A percentile compares a stretch with the other conserved stretches of the same genome.
These are phyloP conservation scores for Collybia nuda DNA, from an alignment of 768 basidiomycete genomes.

Conservation along the genomic window DNA sequence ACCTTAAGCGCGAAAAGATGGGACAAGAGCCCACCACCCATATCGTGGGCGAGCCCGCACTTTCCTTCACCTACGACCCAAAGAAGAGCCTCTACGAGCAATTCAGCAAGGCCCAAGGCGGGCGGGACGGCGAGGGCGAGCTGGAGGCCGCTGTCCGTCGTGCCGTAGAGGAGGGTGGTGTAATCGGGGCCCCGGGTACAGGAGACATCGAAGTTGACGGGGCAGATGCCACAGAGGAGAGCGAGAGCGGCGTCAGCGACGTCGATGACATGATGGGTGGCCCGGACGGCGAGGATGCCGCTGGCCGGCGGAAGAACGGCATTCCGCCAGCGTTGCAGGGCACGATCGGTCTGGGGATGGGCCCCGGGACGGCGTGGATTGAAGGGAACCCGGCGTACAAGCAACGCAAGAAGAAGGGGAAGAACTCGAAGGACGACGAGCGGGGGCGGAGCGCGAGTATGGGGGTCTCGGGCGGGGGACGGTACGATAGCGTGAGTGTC, in stretches of 20 bases:
- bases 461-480: conserved; percentile 8
- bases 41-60: conserved; percentile 74
- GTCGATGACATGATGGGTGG: conserved; percentile 18
- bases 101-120: conserved; percentile 54
- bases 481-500: conserved; percentile 19
- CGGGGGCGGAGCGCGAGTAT: conserved; percentile 28
- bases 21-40: conserved; percentile 83
- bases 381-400: conserved; percentile 90
- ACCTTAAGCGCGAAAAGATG: conserved; percentile 94
- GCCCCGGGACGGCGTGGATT: conserved; percentile 57
- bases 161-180: conserved; percentile 25
- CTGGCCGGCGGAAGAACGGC: conserved; percentile 5
- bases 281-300: conserved; percentile 13
- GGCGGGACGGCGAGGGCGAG: conserved; percentile 40
- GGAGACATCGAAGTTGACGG: conserved; percentile 14
- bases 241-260: conserved; percentile 21
- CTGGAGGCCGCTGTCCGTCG: conserved; percentile 33
- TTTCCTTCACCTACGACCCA: conserved; percentile 87
- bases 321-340: conserved; percentile 18
- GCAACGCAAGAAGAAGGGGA: conserved; percentile 76
- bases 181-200: conserved; percentile 7
- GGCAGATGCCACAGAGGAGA: conserved; percentile 22
- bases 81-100: conserved; percentile 88
- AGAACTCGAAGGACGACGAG: conserved; percentile 21
- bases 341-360: conserved; percentile 45